Evolutionary conservation across 169 alveolate species (phyloP), one percentile per base, ranked within the genome.

Genomic region (Miamiensis avidus): DNA sequence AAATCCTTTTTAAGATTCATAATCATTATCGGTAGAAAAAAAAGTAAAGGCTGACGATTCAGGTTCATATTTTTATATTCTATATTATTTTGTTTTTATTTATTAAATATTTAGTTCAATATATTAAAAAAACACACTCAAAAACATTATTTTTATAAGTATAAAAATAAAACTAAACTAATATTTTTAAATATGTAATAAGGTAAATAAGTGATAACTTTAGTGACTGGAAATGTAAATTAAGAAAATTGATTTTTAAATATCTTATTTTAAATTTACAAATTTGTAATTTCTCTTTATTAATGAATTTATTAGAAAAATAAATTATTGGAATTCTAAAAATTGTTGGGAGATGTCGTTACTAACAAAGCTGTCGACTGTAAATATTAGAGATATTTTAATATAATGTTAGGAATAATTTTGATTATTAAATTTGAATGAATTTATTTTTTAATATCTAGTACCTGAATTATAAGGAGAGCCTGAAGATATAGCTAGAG

Each of bases 381-480:
- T 86, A 86, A 34, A 26, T 29, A 30, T 16, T 64, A 15, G 20
- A 15, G 1, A 27, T 29, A 15, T 27, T 73, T 15, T 15, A 15
- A 49, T 49, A 15, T 29, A 15, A 73, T 6, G n/a, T 29, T 4
- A 73, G 15, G 25, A 73, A 73, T 73, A 15, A 25, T 31, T 29
- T 1, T 1, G 31, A 74, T 26, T 15, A 26, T 26, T 74, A 0
- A 25, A 11, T n/a, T 15, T 29, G 0, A 20, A 0, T 76, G 26
- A 76, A 31, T 0, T 29, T 6, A 31, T 84, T 30, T 11, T 27
- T 0, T 65, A 31, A 73, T 27, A 34, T 49, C 29, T 65, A 86
- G 90, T 91, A 72, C 94, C 94, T 77, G 97, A 95, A 86, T 84
- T 92, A 34, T 90, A 95, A 89, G 97, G 97, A 31, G 76, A 79